Conservation (phyloP, 192 early-diverging fungal species). For the Coemansia sp. region DNA sequence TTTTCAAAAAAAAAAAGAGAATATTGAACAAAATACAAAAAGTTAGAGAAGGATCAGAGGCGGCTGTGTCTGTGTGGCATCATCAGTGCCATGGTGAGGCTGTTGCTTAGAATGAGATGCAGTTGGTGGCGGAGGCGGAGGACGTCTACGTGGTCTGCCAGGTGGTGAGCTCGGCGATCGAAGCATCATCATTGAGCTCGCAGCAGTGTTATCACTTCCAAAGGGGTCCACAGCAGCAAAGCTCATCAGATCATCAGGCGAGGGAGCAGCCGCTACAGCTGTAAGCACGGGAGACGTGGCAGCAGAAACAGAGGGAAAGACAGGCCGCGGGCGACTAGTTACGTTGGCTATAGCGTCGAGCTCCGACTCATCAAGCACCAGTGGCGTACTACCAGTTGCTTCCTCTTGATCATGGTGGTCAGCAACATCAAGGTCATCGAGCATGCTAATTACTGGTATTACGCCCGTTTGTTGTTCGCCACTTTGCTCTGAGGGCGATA, state of each 20-base stretch:
- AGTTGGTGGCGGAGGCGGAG: constrained; percentile 32
- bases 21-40: no score
- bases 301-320: neutral
- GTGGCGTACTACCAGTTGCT: constrained; percentile 9
- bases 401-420: neutral
- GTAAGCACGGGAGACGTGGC: constrained; percentile 11
- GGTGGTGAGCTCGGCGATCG: neutral
- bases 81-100: constrained; percentile 8
- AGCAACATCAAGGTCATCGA: neutral
- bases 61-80: neutral
- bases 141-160: constrained; percentile 25
- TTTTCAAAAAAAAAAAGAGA: no score
- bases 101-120: neutral
- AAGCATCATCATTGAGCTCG: neutral
- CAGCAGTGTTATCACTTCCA: neutral
- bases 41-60: constrained; percentile 12
- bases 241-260: constrained; percentile 17
- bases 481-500: no score
- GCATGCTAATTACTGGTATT: neutral
- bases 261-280: neutral
- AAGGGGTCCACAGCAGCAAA: constrained; percentile 1
- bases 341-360: constrained; percentile 47
- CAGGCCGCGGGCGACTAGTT: neutral
- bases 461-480: neutral
- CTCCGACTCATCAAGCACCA: constrained; percentile 28